Percentiles rank a stretch among this genome's conserved stretches.
phyloP scores from a whole-genome alignment of 192 early-diverging fungal genomes.

The Coemansia sp. region DNA sequence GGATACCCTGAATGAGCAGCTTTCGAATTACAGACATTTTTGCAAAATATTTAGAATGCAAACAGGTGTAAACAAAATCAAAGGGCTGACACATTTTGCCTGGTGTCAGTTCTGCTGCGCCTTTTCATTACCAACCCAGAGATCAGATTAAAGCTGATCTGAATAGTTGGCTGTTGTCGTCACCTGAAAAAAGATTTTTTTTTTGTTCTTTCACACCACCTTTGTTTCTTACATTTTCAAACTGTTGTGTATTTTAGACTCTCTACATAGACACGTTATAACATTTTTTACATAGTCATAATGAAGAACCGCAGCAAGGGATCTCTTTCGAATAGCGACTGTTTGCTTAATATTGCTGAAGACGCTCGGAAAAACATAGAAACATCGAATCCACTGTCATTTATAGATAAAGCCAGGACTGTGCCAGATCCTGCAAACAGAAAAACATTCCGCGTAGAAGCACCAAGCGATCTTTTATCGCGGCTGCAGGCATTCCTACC shows the following conservation, averaged over 20 bases:
- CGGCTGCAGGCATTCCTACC: conserved; percentile 43
- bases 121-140: too few relatives aligned
- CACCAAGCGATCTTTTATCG: conserved; percentile 39
- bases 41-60: conserved; percentile 1
- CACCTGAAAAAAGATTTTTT: too few relatives aligned
- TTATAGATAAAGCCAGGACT: conserved; percentile 1
- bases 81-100: background rate
- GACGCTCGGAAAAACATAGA: background rate
- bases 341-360: conserved; percentile 1
- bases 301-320: background rate
- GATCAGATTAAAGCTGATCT: too few relatives aligned
- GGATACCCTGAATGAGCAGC: conserved; percentile 80
- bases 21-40: conserved; percentile 67
- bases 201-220: background rate
- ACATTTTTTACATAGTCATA: background rate
- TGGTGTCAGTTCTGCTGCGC: background rate
- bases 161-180: too few relatives aligned
- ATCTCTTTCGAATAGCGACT: background rate
- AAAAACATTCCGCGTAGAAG: conserved; percentile 44
- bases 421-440: background rate
- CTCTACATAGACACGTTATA: background rate
- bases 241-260: background rate
- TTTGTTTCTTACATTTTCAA: background rate
- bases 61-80: conserved; percentile 1
- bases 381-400: background rate